A percentile compares a stretch with the other conserved stretches of the same genome.
Evolutionary conservation across 345 rosid species (phyloP).

Genomic region (Lepidium didymum): DNA sequence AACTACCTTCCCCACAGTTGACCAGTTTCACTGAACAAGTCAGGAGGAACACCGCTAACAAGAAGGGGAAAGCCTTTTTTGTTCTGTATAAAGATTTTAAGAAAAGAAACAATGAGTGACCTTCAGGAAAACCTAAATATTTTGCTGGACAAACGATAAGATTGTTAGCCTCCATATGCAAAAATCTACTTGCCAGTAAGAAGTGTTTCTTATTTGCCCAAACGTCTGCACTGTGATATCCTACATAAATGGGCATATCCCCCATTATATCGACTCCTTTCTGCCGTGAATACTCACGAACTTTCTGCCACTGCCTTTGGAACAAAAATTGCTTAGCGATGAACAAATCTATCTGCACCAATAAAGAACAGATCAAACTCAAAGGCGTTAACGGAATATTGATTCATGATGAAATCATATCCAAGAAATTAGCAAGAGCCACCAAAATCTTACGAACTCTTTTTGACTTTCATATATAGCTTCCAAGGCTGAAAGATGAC

Average conservation of each 20-base stretch:
- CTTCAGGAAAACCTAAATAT: neutral
- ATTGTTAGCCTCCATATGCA: neutral
- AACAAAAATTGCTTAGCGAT: constrained; percentile 87
- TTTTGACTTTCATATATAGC: constrained; percentile 61
- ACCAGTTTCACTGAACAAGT: constrained; percentile 94
- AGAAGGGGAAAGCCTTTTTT: constrained; percentile 70
- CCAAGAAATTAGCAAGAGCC: constrained; percentile 8
- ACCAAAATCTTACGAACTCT: constrained; percentile 60
- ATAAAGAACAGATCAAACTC: constrained; percentile 17
- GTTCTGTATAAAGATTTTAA: constrained; percentile 40
- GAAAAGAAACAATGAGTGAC: neutral
- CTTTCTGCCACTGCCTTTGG: constrained; percentile 93
- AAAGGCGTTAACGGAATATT: neutral
- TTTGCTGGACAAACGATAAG: neutral
- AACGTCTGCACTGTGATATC: constrained; percentile 95
- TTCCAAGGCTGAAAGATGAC: constrained; percentile 88
- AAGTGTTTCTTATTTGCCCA: constrained; percentile 95
- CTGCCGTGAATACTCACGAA: constrained; percentile 54
- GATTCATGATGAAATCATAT: neutral
- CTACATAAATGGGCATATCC: constrained; percentile 97
- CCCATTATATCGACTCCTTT: constrained; percentile 93
- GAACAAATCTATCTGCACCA: constrained; percentile 67
- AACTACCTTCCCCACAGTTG: constrained; percentile 89
- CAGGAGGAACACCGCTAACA: constrained; percentile 96
- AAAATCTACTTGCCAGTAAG: constrained; percentile 55